Percentiles rank a stretch among this genome's conserved stretches.
phyloP scores from a whole-genome alignment of 2,329 filamentous ascomycete species.

The Penicillium hesseltinei region DNA sequence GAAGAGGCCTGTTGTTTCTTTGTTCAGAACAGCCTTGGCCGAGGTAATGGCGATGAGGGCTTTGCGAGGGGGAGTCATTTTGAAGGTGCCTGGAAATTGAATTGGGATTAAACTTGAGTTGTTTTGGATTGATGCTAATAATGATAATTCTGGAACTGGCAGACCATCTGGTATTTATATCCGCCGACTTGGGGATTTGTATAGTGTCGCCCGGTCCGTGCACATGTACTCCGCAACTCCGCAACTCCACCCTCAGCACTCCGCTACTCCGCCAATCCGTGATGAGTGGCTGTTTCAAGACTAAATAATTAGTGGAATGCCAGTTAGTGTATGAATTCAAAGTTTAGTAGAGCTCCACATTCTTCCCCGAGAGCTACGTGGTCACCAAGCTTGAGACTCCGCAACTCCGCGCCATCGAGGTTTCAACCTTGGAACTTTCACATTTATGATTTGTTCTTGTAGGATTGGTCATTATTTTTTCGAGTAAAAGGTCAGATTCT shows the following conservation, averaged over 20 bases:
- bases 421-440: background rate
- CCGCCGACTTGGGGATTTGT: background rate
- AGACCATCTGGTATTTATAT: conserved; percentile 2
- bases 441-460: background rate
- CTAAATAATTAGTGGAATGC: background rate
- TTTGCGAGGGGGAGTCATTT: conserved; percentile 34
- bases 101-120: background rate
- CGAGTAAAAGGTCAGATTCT: background rate
- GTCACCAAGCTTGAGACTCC: background rate
- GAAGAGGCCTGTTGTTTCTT: conserved; percentile 46
- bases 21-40: conserved; percentile 43
- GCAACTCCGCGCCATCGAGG: conserved; percentile 2
- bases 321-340: background rate
- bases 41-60: conserved; percentile 48
- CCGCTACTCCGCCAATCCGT: background rate
- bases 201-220: background rate
- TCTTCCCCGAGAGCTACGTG: background rate
- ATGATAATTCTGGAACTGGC: background rate
- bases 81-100: background rate
- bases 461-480: background rate
- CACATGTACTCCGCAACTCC: conserved; percentile 2
- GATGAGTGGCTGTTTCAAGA: background rate
- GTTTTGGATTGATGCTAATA: background rate
- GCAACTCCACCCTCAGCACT: background rate
- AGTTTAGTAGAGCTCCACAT: background rate